Evolutionary conservation across 345 rosid genomes (phyloP).

Genomic region (Capsella bursapastoris): DNA sequence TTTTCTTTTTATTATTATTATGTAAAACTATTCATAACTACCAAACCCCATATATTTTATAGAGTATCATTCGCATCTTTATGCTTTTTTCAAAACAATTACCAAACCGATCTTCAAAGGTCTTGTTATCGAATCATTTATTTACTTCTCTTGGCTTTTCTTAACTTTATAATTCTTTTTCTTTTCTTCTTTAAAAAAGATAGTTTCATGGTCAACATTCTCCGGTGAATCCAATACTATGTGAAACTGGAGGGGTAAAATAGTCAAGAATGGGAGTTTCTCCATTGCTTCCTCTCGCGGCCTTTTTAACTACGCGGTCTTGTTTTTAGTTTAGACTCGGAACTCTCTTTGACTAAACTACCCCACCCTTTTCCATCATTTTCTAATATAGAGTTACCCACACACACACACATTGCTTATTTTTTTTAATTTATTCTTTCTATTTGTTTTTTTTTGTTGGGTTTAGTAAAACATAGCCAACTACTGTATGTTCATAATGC

Average conservation of each 20-base stretch:
- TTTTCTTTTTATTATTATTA: not conserved
- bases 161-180: not conserved
- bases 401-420: not conserved
- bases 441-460: no score
- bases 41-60: not conserved
- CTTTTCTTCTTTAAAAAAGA: no score
- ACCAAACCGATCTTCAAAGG: constrained; percentile 44
- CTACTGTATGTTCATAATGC: not conserved
- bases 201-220: constrained; percentile 17
- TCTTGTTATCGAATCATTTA: constrained; percentile 2
- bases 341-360: constrained; percentile 32
- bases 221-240: not conserved
- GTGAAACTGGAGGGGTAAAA: constrained; percentile 20
- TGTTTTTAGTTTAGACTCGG: constrained; percentile 1
- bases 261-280: constrained; percentile 15
- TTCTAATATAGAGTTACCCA: no score
- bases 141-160: constrained; percentile 31
- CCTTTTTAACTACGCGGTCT: constrained; percentile 20
- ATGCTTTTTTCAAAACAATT: constrained; percentile 1
- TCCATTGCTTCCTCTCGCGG: constrained; percentile 13
- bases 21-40: not conserved
- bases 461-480: constrained; percentile 7
- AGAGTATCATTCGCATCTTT: no score
- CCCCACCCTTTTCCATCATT: constrained; percentile 20
- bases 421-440: no score